These are phyloP conservation scores for Dendrobium catenatum DNA, from an alignment of 106 monocot species.

Conservation along the genomic window DNA sequence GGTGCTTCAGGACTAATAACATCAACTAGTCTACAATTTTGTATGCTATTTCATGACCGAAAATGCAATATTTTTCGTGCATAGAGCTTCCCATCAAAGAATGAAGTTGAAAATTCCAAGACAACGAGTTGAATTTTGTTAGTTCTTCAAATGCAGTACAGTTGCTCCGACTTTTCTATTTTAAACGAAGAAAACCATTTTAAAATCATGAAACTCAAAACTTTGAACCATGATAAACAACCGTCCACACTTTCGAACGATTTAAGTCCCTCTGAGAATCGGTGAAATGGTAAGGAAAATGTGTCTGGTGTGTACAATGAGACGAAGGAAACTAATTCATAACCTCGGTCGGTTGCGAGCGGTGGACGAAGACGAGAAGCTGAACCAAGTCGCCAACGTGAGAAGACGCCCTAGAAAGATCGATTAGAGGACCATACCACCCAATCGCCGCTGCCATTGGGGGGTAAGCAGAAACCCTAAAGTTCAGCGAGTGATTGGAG, in stretches of 20 bases:
- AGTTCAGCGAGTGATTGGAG: neutral
- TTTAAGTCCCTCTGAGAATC: neutral
- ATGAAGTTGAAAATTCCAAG: too few species aligned
- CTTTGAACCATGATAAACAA: neutral
- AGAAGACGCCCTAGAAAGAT: slow-evolving; percentile 33
- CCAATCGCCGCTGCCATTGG: slow-evolving; percentile 25
- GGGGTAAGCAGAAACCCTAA: neutral
- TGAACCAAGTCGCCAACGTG: slow-evolving; percentile 49
- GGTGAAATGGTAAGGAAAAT: neutral
- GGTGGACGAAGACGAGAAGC: slow-evolving; percentile 45
- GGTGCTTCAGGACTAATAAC: too few species aligned
- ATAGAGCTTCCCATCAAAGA: too few species aligned
- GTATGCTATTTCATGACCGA: too few species aligned
- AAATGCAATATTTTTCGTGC: too few species aligned
- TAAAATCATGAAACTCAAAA: neutral
- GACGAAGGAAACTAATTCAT: neutral
- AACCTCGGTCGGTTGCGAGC: slow-evolving; percentile 27
- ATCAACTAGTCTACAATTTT: too few species aligned
- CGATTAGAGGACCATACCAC: slow-evolving; percentile 69
- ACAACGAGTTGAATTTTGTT: neutral
- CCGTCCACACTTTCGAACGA: neutral
- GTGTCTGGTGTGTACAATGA: neutral
- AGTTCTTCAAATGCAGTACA: neutral
- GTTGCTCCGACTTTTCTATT: neutral
- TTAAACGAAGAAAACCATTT: neutral